A percentile compares a stretch with the other conserved stretches of the same genome.
Evolutionary conservation across 441 rosid species (phyloP).

Genomic region (Corymbia citriodora): DNA sequence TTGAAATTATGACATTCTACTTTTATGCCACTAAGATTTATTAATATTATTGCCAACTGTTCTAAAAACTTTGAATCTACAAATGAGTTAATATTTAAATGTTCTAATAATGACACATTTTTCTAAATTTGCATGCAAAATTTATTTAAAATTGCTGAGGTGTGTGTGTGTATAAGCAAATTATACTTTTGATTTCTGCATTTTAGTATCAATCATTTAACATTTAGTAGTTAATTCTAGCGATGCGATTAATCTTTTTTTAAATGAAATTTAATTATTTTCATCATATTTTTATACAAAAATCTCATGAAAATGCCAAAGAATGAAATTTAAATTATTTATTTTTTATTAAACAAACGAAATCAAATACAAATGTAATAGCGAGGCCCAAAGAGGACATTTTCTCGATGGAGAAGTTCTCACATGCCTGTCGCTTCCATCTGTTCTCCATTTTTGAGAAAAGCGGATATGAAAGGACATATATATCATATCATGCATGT

Average conservation of each 20-base stretch:
- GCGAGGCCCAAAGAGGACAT: background rate
- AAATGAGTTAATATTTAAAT: too few species aligned
- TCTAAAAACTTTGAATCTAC: too few species aligned
- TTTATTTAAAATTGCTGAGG: background rate
- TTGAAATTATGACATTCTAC: fast-evolving
- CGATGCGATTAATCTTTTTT: background rate
- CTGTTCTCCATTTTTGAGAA: background rate
- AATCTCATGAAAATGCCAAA: background rate
- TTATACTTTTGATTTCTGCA: background rate
- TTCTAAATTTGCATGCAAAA: background rate
- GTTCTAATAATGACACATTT: background rate
- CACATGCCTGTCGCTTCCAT: background rate
- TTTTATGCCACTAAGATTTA: background rate
- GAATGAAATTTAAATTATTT: too few species aligned
- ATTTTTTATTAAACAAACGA: too few species aligned
- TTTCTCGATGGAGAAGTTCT: background rate
- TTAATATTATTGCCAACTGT: fast-evolving
- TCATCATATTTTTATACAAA: background rate
- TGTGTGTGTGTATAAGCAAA: background rate
- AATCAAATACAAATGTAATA: too few species aligned
- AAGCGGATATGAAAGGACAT: background rate
- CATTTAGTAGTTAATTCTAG: background rate
- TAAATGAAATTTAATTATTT: background rate
- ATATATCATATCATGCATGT: background rate
- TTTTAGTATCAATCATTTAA: background rate